phyloP scores from a whole-genome alignment of 768 basidiomycete species.

The Hygrophorus russula region DNA sequence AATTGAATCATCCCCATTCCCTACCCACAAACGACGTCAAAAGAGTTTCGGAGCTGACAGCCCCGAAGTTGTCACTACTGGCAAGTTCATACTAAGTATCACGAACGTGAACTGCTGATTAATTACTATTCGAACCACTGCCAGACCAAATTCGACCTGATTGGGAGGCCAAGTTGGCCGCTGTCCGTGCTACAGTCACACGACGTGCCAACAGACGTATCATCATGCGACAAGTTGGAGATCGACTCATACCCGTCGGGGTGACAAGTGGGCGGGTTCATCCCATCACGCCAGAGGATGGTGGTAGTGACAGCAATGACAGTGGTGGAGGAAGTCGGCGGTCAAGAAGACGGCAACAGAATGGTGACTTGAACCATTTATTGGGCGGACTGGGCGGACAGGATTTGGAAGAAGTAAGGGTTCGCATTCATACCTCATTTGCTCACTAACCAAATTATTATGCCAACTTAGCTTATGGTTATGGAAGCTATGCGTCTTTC shows the following conservation, averaged over 20 bases:
- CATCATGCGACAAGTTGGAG: slow-evolving; percentile 97
- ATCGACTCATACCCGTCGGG: slow-evolving; percentile 93
- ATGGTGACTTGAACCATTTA: slow-evolving; percentile 54
- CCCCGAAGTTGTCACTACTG: slow-evolving; percentile 86
- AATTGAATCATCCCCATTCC: slow-evolving; percentile 22
- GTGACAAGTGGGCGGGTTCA: slow-evolving; percentile 84
- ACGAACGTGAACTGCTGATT: slow-evolving; percentile 6
- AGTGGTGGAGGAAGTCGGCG: slow-evolving; percentile 38
- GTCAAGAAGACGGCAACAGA: slow-evolving; percentile 45
- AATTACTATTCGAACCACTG: slow-evolving; percentile 2
- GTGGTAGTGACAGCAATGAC: slow-evolving; percentile 32
- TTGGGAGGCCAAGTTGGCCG: slow-evolving; percentile 93
- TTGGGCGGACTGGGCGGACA: slow-evolving; percentile 56
- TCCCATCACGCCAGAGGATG: slow-evolving; percentile 50
- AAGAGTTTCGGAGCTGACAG: slow-evolving; percentile 84
- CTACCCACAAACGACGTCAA: slow-evolving; percentile 61
- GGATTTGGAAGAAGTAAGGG: slow-evolving; percentile 82
- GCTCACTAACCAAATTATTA: background rate
- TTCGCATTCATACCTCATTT: slow-evolving; percentile 8
- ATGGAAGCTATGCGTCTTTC: slow-evolving; percentile 99
- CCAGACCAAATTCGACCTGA: slow-evolving; percentile 94
- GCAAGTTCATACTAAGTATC: slow-evolving; percentile 27
- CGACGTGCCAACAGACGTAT: slow-evolving; percentile 92
- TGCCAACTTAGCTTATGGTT: slow-evolving; percentile 71
- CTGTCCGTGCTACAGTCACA: slow-evolving; percentile 92